phyloP scores from a whole-genome alignment of 805 yeast species.

The Suhomyces xylopsoci region DNA sequence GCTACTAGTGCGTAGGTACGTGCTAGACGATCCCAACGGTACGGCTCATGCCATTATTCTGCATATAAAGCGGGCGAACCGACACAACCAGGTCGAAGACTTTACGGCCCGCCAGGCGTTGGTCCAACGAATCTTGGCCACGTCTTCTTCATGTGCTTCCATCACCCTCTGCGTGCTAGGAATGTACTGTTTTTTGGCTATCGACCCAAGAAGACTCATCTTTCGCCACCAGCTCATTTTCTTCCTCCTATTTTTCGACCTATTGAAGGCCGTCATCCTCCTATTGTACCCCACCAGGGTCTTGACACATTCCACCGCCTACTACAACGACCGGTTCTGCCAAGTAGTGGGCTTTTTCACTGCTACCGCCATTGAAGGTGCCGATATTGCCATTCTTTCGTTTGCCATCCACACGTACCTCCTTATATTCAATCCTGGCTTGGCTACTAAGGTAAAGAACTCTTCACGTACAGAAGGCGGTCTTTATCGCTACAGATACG shows the following conservation, averaged over 20 bases:
- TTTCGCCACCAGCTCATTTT: conserved; percentile 71
- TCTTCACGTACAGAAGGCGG: conserved; percentile 63
- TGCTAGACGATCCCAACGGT: not conserved
- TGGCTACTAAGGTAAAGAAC: conserved; percentile 40
- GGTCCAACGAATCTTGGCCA: conserved; percentile 37
- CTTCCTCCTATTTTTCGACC: conserved; percentile 67
- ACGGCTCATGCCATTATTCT: not conserved
- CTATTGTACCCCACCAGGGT: conserved; percentile 67
- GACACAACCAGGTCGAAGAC: conserved; percentile 22
- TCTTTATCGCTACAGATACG: conserved; percentile 53
- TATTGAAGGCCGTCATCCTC: conserved; percentile 66
- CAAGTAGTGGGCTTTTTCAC: conserved; percentile 79
- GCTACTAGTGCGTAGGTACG: not conserved
- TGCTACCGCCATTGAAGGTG: conserved; percentile 77
- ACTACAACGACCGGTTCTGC: conserved; percentile 50
- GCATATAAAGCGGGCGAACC: conserved; percentile 1
- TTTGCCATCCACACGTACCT: conserved; percentile 82
- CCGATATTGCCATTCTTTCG: conserved; percentile 76
- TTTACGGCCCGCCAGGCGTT: conserved; percentile 27
- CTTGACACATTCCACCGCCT: conserved; percentile 39
- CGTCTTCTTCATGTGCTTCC: conserved; percentile 36
- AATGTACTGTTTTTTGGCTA: conserved; percentile 57
- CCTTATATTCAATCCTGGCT: conserved; percentile 62
- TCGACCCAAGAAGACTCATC: conserved; percentile 59
- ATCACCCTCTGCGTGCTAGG: conserved; percentile 53